phyloP scores from a whole-genome alignment of 163 green algal species.

The Picocystis sp. region DNA sequence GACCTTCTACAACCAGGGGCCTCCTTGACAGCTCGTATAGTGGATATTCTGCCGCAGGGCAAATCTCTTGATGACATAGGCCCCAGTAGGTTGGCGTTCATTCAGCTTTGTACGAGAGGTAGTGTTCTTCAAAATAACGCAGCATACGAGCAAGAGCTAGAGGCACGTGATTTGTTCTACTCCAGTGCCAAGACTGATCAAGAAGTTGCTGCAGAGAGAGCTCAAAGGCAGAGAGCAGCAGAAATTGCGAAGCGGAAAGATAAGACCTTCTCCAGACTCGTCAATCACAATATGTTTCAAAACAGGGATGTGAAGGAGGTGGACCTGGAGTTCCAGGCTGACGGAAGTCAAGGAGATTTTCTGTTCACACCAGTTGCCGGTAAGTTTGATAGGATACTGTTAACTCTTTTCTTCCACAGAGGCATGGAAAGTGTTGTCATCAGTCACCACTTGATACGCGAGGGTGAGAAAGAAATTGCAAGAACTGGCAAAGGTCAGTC shows the following conservation, averaged over 20 bases:
- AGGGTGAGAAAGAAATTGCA: conserved; percentile 1
- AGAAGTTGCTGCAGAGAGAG: too few relatives aligned
- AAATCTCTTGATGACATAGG: too few relatives aligned
- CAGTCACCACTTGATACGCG: conserved; percentile 2
- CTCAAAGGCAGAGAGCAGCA: too few relatives aligned
- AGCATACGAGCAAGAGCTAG: too few relatives aligned
- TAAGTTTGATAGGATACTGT: not conserved
- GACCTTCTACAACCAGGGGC: too few relatives aligned
- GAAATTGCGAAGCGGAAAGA: not conserved
- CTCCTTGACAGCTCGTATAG: too few relatives aligned
- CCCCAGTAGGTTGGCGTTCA: too few relatives aligned
- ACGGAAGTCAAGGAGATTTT: conserved; percentile 1
- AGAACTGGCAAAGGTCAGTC: not conserved
- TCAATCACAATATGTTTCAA: conserved; percentile 6
- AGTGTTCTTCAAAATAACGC: too few relatives aligned
- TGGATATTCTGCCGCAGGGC: too few relatives aligned
- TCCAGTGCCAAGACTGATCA: too few relatives aligned
- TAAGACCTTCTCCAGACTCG: not conserved
- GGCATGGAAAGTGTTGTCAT: not conserved
- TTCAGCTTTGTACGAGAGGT: too few relatives aligned
- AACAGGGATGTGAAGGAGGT: conserved; percentile 4
- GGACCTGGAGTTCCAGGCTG: not conserved
- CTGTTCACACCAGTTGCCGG: not conserved
- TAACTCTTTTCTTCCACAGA: conserved; percentile 1
- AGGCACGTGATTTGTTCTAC: too few relatives aligned